Percentiles rank a stretch among this genome's conserved stretches.
phyloP scores from a whole-genome alignment of 2,329 filamentous ascomycete genomes.

The Magnaporthiopsis rhizophila region DNA sequence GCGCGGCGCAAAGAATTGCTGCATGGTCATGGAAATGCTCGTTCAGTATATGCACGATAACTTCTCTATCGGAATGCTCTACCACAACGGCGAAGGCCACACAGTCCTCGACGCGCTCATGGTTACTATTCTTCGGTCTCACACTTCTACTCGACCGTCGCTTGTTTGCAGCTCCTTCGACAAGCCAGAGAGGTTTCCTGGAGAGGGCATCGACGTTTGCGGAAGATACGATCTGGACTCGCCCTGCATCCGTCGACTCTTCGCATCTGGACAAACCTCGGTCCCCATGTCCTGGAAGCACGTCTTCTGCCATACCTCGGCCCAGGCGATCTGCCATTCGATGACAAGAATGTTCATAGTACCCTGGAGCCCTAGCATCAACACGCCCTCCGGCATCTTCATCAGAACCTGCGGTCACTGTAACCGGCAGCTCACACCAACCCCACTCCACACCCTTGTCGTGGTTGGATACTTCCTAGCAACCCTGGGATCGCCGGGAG shows the following conservation, averaged over 20 bases:
- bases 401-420: background rate
- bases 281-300: slow-evolving; percentile 11
- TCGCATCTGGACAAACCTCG: background rate
- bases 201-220: slow-evolving; percentile 10
- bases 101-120: slow-evolving; percentile 8
- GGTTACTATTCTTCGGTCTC: slow-evolving; percentile 8
- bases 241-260: slow-evolving; percentile 5
- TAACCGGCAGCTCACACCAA: background rate
- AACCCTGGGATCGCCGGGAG: slow-evolving; percentile 1
- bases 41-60: rapidly evolving
- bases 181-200: slow-evolving; percentile 2
- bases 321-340: slow-evolving; percentile 10
- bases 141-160: background rate
- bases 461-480: slow-evolving; percentile 5
- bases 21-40: background rate
- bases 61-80: background rate
- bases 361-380: background rate
- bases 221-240: slow-evolving; percentile 10
- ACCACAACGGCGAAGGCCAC: slow-evolving; percentile 1
- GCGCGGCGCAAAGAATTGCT: slow-evolving; percentile 7
- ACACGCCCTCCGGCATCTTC: slow-evolving; percentile 3
- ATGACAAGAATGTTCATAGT: slow-evolving; percentile 8
- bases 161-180: slow-evolving; percentile 7
- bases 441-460: slow-evolving; percentile 3
- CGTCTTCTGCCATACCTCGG: slow-evolving; percentile 11